Evolutionary conservation across 163 green algal genomes (phyloP), one percentile per base, ranked within the genome.

Genomic region (Chlorella variabilis): DNA sequence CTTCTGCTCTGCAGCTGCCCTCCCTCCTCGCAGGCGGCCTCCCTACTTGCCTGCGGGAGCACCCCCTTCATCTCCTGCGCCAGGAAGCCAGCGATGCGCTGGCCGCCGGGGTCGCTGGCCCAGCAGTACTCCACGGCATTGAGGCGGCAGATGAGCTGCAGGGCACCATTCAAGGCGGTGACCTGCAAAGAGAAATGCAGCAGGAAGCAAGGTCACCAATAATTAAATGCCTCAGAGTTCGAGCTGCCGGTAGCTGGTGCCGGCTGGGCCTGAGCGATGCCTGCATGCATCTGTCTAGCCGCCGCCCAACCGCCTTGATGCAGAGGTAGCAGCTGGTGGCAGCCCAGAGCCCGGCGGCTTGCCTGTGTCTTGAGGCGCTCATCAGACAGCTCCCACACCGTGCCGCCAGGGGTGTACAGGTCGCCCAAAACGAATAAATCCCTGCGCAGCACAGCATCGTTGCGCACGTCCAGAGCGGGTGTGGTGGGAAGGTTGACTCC

Each of bases 351-450:
- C 25, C n/a, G n/a, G 54, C 25, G 54, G 9, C 20, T 62, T n/a
- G 54, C 59, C 59, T 67, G 59, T 20, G 59, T 67, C 59, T 67
- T 67, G 59, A 67, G 38, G 27, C 59, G 59, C 29, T 67, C 8
- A 27, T 67, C 59, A 38, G 59, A 67, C 59, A 67, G 29, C 59
- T 67, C 59, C n/a, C 38, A 4, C 59, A 39, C 27, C n/a, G 4
- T 17, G 29, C 29, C 59, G 9, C 23, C 23, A 6, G 54, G 54
- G 23, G 23, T 29, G 18, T 13, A 38, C n/a, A 67, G 27, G 29
- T 21, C 5, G 27, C n/a, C n/a, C 59, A 67, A 27, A 3, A 38
- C 7, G 29, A 27, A 67, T 27, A 67, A 3, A 38, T 67, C 59
- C 27, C 17, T 38, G n/a, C n/a, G n/a, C 8, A 67, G 38, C n/a